phyloP scores from a whole-genome alignment of 2,329 filamentous ascomycete genomes.

The Blastomyces emzantsi region DNA sequence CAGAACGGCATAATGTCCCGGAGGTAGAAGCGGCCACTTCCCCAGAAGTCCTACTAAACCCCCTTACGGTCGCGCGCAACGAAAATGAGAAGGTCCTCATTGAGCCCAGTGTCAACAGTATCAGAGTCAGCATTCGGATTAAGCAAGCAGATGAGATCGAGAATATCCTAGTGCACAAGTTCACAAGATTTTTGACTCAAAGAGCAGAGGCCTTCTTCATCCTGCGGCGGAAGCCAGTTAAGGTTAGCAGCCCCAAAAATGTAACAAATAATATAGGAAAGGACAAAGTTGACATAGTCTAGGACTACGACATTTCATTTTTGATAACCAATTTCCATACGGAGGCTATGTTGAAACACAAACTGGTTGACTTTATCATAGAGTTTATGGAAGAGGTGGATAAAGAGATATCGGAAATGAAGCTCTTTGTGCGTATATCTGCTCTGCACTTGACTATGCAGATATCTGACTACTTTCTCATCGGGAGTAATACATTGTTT shows the following conservation, averaged over 20 bases:
- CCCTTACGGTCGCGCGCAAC: conserved; percentile 83
- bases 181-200: conserved; percentile 92
- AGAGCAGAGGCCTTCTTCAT: conserved; percentile 97
- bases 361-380: conserved; percentile 98
- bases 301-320: conserved; percentile 99
- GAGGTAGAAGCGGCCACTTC: conserved; percentile 91
- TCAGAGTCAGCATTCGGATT: conserved; percentile 96
- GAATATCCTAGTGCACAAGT: conserved; percentile 96
- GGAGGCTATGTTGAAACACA: conserved; percentile 97
- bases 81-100: conserved; percentile 96
- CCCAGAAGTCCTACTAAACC: conserved; percentile 87
- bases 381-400: conserved; percentile 99
- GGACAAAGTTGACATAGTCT: conserved; percentile 24
- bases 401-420: conserved; percentile 99
- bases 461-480: not conserved
- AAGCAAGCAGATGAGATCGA: conserved; percentile 99
- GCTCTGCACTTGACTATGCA: not conserved
- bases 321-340: conserved; percentile 98
- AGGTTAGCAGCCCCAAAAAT: conserved; percentile 46
- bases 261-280: conserved; percentile 18
- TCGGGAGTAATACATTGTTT: conserved; percentile 11
- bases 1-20: conserved; percentile 95
- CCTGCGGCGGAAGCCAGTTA: conserved; percentile 85
- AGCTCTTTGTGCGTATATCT: conserved; percentile 75
- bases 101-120: conserved; percentile 93